Percentiles rank a stretch among this genome's conserved stretches.
Evolutionary conservation across 331 rosid genomes (phyloP).

Genomic region (Cucumis variabilis): DNA sequence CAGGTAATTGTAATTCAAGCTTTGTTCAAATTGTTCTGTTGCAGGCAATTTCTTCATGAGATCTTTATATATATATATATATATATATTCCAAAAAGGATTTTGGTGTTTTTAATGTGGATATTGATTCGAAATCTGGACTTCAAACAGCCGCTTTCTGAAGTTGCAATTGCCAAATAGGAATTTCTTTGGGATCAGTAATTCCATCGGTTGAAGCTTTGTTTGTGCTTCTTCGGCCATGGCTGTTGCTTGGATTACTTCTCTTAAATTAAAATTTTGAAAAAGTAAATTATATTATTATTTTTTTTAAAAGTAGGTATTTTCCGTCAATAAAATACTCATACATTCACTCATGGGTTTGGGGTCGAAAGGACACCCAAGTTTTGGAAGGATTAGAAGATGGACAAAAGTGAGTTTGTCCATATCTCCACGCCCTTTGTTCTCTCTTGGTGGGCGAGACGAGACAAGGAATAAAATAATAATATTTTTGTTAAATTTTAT

Average conservation of each 20-base stretch:
- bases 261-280: no score
- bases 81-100: not conserved
- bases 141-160: not conserved
- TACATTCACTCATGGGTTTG: no score
- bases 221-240: constrained; percentile 15
- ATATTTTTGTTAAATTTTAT: no score
- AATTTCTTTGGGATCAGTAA: constrained; percentile 28
- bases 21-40: not conserved
- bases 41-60: not conserved
- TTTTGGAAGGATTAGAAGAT: no score
- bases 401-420: no score
- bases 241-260: not conserved
- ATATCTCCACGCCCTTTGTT: no score
- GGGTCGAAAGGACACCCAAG: no score
- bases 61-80: not conserved
- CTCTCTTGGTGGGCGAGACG: no score
- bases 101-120: not conserved
- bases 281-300: no score
- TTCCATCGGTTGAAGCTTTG: constrained; percentile 38
- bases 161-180: constrained; percentile 4
- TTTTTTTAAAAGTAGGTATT: no score
- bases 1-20: not conserved
- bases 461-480: no score
- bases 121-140: not conserved
- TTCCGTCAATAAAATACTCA: no score